These are phyloP conservation scores for Pulveroboletus frians DNA, from an alignment of 768 basidiomycete genomes.

Conservation along the genomic window DNA sequence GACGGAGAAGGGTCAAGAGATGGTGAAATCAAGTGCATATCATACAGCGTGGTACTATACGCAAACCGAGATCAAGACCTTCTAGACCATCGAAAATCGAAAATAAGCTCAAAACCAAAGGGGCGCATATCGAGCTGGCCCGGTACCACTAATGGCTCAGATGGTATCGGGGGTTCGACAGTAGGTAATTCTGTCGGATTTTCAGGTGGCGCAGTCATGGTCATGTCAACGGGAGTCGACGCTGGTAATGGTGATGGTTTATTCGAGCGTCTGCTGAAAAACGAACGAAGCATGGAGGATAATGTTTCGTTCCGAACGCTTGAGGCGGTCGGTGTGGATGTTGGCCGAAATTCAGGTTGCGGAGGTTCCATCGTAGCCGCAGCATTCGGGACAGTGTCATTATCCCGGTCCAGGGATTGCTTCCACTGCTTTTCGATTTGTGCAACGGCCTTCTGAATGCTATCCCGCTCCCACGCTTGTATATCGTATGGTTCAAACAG, in stretches of 20 bases:
- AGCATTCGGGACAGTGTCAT: conserved; percentile 22
- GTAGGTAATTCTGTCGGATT: background rate
- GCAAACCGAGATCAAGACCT: conserved; percentile 12
- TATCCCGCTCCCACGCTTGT: conserved; percentile 67
- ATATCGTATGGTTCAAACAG: conserved; percentile 77
- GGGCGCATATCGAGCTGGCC: conserved; percentile 67
- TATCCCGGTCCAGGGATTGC: conserved; percentile 21
- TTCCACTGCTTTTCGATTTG: conserved; percentile 32
- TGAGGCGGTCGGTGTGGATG: conserved; percentile 5
- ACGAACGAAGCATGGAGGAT: conserved; percentile 20
- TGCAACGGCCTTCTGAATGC: conserved; percentile 45
- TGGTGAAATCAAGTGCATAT: conserved; percentile 1
- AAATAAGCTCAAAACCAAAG: conserved; percentile 64
- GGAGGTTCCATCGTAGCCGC: conserved; percentile 23
- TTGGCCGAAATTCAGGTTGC: conserved; percentile 9
- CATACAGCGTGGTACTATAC: conserved; percentile 15
- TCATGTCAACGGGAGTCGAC: background rate
- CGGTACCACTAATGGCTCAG: conserved; percentile 28
- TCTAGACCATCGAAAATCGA: conserved; percentile 70
- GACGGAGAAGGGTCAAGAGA: no score
- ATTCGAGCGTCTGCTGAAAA: conserved; percentile 17
- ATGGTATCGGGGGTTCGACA: conserved; percentile 11
- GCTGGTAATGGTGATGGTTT: background rate
- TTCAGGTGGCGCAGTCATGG: conserved; percentile 1
- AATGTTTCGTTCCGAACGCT: conserved; percentile 17